Evolutionary conservation across 2,329 filamentous ascomycete genomes (phyloP), one percentile per base, ranked within the genome.

Genomic region (Tolypocladium pustulatum): DNA sequence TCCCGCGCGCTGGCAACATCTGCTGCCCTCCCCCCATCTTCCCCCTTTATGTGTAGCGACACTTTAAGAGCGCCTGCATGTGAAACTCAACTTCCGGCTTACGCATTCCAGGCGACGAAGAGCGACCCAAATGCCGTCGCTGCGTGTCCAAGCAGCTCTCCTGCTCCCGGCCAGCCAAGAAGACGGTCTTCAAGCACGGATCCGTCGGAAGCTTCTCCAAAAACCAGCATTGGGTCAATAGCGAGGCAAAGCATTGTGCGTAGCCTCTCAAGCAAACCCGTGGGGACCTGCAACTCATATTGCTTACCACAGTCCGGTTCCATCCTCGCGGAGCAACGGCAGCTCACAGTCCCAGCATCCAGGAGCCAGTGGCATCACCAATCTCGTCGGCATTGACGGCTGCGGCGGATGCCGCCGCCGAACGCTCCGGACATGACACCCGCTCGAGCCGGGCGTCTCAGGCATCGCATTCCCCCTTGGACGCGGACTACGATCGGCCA

Each of bases 171-270:
- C 73, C 73, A 1, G 64, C 63, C 0, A 71, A 68, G 49, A 68
- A 66, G 61, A 73, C 71, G 0, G 68, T 75, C 7, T 75, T 75
- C 61, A 69, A 69, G 6, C 72, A 74, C 51, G 68, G 70, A 13
- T 69, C 71, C 0, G 64, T 66, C 1, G 68, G 67, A 38, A 66
- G 65, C 9, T 71, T 75, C 49, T 67, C 71, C 54, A 67, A 66
- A 5, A 65, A 71, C 56, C 72, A 75, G 61, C 66, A 69, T 58
- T 74, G 72, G 73, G 71, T 74, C 9, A 71, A 68, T 9, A 72
- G 69, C 49, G 66, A 69, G 36, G 67, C 70, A 0, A 66, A 64
- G 54, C 65, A 73, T 37, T 74, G 73, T 75, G 58, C 58, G 72
- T 63, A 4, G 0, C 4, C 20, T 20, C 8, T 10, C 9, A 2